Evolutionary conservation across 2,329 filamentous ascomycete species (phyloP).

Genomic region (Fusarium brachygibbosum): DNA sequence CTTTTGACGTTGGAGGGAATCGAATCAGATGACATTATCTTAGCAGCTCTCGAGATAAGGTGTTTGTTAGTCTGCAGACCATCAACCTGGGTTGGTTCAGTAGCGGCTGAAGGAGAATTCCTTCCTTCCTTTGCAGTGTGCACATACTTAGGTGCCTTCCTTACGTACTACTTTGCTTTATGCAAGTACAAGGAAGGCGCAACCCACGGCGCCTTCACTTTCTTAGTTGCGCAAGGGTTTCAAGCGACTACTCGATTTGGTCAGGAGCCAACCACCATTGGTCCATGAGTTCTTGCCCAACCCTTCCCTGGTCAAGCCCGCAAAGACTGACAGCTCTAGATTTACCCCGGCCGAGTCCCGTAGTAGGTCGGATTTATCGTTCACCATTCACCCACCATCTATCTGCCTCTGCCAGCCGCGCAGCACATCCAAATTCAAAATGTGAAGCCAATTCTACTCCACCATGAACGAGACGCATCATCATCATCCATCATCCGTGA

Average conservation of each 20-base stretch:
- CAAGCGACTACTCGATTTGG: slow-evolving; percentile 50
- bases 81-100: background rate
- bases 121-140: background rate
- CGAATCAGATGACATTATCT: slow-evolving; percentile 3
- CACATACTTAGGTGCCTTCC: background rate
- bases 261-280: slow-evolving; percentile 44
- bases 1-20: background rate
- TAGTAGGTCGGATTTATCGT: background rate
- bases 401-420: slow-evolving; percentile 7
- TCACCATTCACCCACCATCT: background rate
- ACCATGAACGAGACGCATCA: slow-evolving; percentile 18
- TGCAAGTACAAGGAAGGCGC: slow-evolving; percentile 32
- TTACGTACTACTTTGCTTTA: slow-evolving; percentile 14
- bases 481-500: slow-evolving; percentile 19
- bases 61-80: background rate
- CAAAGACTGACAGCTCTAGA: slow-evolving; percentile 41
- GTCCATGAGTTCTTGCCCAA: slow-evolving; percentile 32
- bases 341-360: slow-evolving; percentile 16
- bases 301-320: slow-evolving; percentile 43
- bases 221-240: slow-evolving; percentile 40
- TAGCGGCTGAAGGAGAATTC: background rate
- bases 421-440: slow-evolving; percentile 2
- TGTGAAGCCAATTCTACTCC: slow-evolving; percentile 23
- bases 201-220: slow-evolving; percentile 11
- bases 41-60: background rate